Conservation (phyloP, 1,139 yeast species). For the Scheffersomyces insectosa region DNA sequence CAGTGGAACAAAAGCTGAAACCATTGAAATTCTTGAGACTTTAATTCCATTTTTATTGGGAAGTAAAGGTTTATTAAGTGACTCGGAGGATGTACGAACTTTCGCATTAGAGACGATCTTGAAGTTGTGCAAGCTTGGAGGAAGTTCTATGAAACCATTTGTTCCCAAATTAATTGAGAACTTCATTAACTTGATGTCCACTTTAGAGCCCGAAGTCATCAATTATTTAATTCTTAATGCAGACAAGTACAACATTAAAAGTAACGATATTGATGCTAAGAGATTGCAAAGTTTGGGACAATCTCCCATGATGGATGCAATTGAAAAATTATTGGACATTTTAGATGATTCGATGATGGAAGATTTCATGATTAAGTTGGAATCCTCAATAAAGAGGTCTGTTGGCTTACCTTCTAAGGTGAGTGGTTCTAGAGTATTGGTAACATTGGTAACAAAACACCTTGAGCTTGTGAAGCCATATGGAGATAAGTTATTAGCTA, state of each 20-base stretch:
- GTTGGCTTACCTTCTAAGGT: conserved; percentile 93
- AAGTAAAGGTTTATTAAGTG: conserved; percentile 74
- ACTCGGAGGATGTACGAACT: conserved; percentile 79
- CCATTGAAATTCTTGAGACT: conserved; percentile 54
- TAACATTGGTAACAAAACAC: conserved; percentile 61
- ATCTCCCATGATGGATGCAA: conserved; percentile 89
- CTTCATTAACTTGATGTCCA: conserved; percentile 71
- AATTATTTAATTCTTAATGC: conserved; percentile 88
- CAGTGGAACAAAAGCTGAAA: conserved; percentile 36
- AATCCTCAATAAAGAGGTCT: conserved; percentile 57
- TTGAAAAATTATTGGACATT: conserved; percentile 66
- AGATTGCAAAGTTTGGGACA: conserved; percentile 71
- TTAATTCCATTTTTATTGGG: conserved; percentile 83
- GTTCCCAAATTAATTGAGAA: conserved; percentile 71
- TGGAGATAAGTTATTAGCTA: conserved; percentile 61
- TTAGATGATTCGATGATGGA: conserved; percentile 55
- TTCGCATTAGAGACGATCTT: conserved; percentile 77
- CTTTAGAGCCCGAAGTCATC: conserved; percentile 87
- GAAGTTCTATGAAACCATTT: conserved; percentile 60
- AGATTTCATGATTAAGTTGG: conserved; percentile 51
- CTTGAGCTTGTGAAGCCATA: conserved; percentile 55
- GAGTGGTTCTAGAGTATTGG: conserved; percentile 78
- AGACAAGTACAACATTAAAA: conserved; percentile 75
- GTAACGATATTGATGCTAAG: conserved; percentile 73
- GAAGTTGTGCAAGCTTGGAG: conserved; percentile 66